Percentiles rank a stretch among this genome's conserved stretches.
These are phyloP conservation scores for Phlebiopsis flavidoalba DNA, from an alignment of 768 basidiomycete genomes.

Conservation along the genomic window DNA sequence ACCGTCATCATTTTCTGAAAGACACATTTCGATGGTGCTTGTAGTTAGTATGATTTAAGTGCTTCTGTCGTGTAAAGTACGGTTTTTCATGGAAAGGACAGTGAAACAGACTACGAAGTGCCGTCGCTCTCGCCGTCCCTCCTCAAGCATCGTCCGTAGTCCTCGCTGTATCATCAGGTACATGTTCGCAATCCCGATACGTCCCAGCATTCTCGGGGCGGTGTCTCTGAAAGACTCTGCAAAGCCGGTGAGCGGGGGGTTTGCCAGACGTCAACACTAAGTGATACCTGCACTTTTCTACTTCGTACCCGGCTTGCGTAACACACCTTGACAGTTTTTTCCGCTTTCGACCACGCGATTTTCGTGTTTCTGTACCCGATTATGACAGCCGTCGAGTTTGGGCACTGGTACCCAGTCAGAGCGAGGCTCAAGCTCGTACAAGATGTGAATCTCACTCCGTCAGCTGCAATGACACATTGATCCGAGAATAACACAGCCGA, in stretches of 20 bases:
- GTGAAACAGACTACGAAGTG: too few relatives aligned
- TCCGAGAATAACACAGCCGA: constrained; percentile 79
- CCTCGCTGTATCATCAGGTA: constrained; percentile 22
- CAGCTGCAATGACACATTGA: constrained; percentile 82
- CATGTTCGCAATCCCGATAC: constrained; percentile 53
- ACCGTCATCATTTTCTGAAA: not conserved
- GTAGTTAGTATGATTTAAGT: too few relatives aligned
- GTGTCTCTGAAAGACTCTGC: constrained; percentile 50
- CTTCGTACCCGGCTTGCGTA: constrained; percentile 76
- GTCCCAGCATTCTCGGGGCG: constrained; percentile 57
- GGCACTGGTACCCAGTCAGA: constrained; percentile 38
- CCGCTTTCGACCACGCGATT: constrained; percentile 65
- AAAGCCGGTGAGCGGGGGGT: not conserved
- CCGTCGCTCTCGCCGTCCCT: too few relatives aligned
- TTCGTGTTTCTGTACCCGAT: constrained; percentile 72
- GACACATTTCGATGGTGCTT: not conserved
- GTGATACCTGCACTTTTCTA: constrained; percentile 50
- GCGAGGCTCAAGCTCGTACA: not conserved
- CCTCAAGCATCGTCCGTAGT: too few relatives aligned
- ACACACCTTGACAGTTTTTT: constrained; percentile 62
- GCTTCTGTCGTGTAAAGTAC: too few relatives aligned
- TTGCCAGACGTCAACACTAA: not conserved
- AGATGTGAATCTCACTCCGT: constrained; percentile 57
- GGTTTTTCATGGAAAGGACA: too few relatives aligned
- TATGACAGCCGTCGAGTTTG: constrained; percentile 72